Evolutionary conservation across 2,329 filamentous ascomycete genomes (phyloP), one percentile per base, ranked within the genome.

Genomic region (Hirsutella minnesotensis): DNA sequence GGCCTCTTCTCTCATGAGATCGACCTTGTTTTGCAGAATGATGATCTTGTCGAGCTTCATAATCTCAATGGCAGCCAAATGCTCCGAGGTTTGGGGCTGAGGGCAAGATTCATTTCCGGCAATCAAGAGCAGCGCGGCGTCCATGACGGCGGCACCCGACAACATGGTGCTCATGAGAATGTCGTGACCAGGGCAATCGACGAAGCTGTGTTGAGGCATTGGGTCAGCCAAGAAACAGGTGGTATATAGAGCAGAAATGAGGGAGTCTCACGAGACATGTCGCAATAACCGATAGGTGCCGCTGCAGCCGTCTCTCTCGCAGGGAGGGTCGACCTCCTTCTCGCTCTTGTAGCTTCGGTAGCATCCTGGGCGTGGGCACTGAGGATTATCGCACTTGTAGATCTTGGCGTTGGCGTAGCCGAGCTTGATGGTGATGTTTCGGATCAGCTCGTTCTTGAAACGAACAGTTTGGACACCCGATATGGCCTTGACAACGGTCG

Each of bases 101-200:
- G 92, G 92, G 72, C 92, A 96, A 41, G 86, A 81, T 82, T 98
- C 92, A 71, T 98, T 98, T 63, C 92, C 92, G 48, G 92, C 92
- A 62, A 98, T 95, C 43, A 98, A 76, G 44, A 98, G 79, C 47
- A 98, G 78, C 16, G 92, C 92, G 51, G 92, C 92, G 68, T 98
- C 92, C 92, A 98, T 98, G 77, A 98, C 92, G 51, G 92, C 92
- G 56, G 92, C 92, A 60, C 92, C 92, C 60, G 92, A 98, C 75
- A 98, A 82, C 92, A 98, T 98, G 57, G 92, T 98, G 69, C 90
- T 96, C 92, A 98, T 98, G 65, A 98, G 89, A 88, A 98, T 98
- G 70, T 98, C 92, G 86, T 98, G 92, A 67, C 92, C 92, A 44
- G 92, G 92, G 75, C 92, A 96, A 67, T 96, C 92, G 54, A 96